Conservation (phyloP, 176 grass and related monocot species). For the Hsuehochloa calcarea region DNA sequence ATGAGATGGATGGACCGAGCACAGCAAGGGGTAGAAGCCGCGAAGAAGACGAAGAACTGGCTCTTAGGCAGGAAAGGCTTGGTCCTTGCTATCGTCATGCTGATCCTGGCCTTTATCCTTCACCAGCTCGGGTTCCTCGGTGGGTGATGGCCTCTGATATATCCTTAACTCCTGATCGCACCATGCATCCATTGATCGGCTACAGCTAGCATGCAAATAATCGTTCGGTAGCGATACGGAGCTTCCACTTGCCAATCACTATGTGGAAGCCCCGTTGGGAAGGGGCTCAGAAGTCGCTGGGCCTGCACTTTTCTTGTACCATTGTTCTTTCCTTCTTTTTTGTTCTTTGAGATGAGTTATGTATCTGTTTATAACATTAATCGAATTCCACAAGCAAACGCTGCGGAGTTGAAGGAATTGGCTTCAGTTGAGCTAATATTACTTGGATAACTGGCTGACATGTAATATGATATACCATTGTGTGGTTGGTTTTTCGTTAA, state of each 20-base stretch:
- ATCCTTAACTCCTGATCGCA: neutral
- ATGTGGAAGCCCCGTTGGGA: neutral
- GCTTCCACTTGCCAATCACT: conserved; percentile 7
- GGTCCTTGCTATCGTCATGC: conserved; percentile 75
- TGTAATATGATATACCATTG: neutral
- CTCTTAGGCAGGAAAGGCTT: conserved; percentile 74
- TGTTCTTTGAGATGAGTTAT: neutral
- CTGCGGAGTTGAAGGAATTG: neutral
- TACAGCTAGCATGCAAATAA: conserved; percentile 29
- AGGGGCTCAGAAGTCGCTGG: neutral
- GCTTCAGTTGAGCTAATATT: neutral
- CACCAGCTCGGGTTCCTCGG: conserved; percentile 82
- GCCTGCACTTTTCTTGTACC: conserved; percentile 11
- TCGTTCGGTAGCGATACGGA: neutral
- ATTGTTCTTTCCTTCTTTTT: neutral
- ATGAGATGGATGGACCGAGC: conserved; percentile 83
- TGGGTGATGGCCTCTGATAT: conserved; percentile 36
- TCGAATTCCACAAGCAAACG: neutral
- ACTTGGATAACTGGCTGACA: conserved; percentile 15
- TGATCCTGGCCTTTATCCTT: conserved; percentile 82
- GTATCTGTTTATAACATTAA: conserved; percentile 2
- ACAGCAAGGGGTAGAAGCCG: conserved; percentile 65
- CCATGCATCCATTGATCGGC: neutral
- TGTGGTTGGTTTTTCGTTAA: neutral
- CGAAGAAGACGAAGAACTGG: conserved; percentile 91